These are phyloP conservation scores for Cladosporium oxysporum DNA, from an alignment of 2,329 filamentous ascomycete genomes.

Conservation along the genomic window DNA sequence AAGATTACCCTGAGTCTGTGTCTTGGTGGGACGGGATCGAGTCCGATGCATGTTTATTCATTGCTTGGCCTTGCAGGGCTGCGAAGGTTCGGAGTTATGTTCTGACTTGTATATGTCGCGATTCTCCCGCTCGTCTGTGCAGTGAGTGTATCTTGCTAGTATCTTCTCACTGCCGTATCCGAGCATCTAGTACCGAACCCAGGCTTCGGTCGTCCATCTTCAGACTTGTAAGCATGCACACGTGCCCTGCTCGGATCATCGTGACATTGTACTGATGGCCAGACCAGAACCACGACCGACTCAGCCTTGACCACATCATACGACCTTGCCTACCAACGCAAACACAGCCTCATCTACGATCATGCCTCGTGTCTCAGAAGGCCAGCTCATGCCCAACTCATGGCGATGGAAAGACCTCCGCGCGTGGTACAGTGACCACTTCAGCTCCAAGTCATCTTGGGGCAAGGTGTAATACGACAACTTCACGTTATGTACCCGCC, in stretches of 20 bases:
- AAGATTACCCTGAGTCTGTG: constrained; percentile 8
- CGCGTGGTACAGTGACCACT: constrained; percentile 27
- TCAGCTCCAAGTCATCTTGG: constrained; percentile 24
- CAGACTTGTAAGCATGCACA: neutral
- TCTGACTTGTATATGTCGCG: neutral
- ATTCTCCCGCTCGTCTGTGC: neutral
- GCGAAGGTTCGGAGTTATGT: neutral
- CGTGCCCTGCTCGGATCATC: neutral
- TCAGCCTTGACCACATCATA: neutral
- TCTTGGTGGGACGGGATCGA: constrained; percentile 4
- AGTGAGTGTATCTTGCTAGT: neutral
- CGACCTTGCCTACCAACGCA: neutral
- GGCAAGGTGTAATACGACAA: constrained; percentile 14
- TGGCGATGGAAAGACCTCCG: constrained; percentile 25
- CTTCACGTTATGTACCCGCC: neutral
- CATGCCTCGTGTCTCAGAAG: constrained; percentile 23
- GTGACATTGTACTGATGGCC: neutral
- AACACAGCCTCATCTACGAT: neutral
- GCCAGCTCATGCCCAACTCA: constrained; percentile 23
- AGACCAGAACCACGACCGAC: neutral
- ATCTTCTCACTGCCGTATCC: neutral
- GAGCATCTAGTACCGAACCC: neutral
- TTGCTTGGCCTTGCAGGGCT: constrained; percentile 8
- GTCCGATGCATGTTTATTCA: neutral
- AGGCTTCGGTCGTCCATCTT: neutral